Evolutionary conservation across 805 yeast genomes (phyloP), one percentile per base, ranked within the genome.

Genomic region (Nakazawaea ambrosiae): DNA sequence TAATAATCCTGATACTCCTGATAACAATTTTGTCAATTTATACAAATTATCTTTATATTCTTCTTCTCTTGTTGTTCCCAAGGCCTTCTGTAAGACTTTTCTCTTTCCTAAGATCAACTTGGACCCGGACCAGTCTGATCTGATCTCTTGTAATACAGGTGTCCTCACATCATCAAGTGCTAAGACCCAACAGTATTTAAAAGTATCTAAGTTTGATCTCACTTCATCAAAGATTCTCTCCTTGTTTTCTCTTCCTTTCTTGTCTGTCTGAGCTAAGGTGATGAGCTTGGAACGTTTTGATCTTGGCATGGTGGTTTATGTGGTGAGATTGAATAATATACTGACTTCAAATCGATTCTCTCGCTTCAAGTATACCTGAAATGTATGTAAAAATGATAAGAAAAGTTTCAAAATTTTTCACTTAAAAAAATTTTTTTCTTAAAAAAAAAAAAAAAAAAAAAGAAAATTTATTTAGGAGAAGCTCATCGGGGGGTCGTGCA

Each of bases 211-310:
- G 15, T 83, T 78, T 43, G 73, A 73, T 65, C 96, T 79, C 36
- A 92, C 80, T 45, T 88, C 96, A 54, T 89, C 96, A 49, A 88
- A 92, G 49, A 90, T 78, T 52, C 90, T 72, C 49, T 78, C 90
- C 60, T 92, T 92, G 64, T 87, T 88, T 51, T 86, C 97, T 48
- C 81, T 79, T 35, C 96, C 96, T 58, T 92, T 92, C 63, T 88
- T 92, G 49, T 88, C 97, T 45, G 97, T 90, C 57, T 90, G 90
- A 27, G 99, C 92, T 50, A 92, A 70, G 11, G 97, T 85, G 44
- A 92, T 95, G 50, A 89, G 80, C 78, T 86, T 92, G 49, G 96
- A 82, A 75, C 97, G 90, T 60, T 80, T 89, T 26, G 97, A 88
- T 74, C 95, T 86, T 45, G 98, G 97, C 98, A 90, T 90, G 41